phyloP scores from a whole-genome alignment of 768 basidiomycete species.

The Crassisporium funariophilum region DNA sequence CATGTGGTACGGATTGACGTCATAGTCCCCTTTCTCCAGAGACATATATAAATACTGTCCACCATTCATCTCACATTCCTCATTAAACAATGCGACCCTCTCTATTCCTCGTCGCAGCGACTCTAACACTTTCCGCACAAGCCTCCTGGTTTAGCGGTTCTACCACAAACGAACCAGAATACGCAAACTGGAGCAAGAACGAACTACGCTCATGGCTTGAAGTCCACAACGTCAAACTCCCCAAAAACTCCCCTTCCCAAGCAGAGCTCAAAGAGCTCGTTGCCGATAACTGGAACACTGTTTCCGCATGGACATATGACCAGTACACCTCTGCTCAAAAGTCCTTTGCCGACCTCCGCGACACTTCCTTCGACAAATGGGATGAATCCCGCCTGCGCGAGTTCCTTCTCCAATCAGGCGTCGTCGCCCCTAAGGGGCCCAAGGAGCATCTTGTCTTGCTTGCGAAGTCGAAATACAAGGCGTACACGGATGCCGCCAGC shows the following conservation, averaged over 20 bases:
- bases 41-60: slow-evolving; percentile 20
- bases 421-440: slow-evolving; percentile 79
- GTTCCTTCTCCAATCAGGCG: slow-evolving; percentile 85
- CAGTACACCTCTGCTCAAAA: slow-evolving; percentile 67
- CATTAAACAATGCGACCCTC: slow-evolving; percentile 23
- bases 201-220: slow-evolving; percentile 73
- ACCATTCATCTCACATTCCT: slow-evolving; percentile 3
- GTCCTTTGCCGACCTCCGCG: slow-evolving; percentile 59
- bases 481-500: slow-evolving; percentile 61
- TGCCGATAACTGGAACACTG: slow-evolving; percentile 60
- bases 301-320: slow-evolving; percentile 58
- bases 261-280: slow-evolving; percentile 50
- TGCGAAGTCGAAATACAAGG: slow-evolving; percentile 70
- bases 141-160: slow-evolving; percentile 57
- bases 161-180: slow-evolving; percentile 31
- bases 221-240: slow-evolving; percentile 60
- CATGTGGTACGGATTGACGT: slow-evolving; percentile 20
- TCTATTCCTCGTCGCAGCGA: slow-evolving; percentile 22
- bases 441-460: slow-evolving; percentile 78
- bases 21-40: slow-evolving; percentile 14
- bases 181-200: slow-evolving; percentile 59
- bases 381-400: slow-evolving; percentile 80
- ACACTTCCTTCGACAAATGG: slow-evolving; percentile 76
- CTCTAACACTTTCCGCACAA: slow-evolving; percentile 36
- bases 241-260: slow-evolving; percentile 43